Evolutionary conservation across 352 stramenopile genomes (phyloP).

Genomic region (Pythium sp.): DNA sequence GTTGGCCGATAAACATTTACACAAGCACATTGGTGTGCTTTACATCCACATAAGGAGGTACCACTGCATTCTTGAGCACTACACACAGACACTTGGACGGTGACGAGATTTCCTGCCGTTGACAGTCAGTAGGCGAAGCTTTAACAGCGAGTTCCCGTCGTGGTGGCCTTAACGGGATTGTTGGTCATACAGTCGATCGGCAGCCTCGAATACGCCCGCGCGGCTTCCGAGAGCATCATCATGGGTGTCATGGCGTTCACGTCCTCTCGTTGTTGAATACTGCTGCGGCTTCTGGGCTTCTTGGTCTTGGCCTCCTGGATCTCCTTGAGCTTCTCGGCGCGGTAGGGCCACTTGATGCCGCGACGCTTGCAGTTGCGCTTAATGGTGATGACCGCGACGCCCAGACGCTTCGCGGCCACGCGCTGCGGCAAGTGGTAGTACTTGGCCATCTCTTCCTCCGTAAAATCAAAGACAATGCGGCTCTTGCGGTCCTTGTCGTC

Average conservation of each 20-base stretch:
- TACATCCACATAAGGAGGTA: neutral
- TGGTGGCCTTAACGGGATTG: neutral
- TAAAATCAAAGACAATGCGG: constrained; percentile 55
- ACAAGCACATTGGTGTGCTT: neutral
- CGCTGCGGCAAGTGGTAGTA: constrained; percentile 59
- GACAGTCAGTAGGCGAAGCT: neutral
- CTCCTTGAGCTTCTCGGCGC: constrained; percentile 51
- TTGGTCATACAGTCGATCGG: constrained; percentile 37
- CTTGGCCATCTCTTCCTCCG: constrained; percentile 47
- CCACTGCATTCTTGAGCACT: neutral
- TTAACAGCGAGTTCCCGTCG: neutral
- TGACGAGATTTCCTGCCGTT: neutral
- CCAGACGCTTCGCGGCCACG: constrained; percentile 46
- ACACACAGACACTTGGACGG: neutral
- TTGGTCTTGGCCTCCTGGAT: constrained; percentile 23
- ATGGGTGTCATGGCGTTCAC: constrained; percentile 6
- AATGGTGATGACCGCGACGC: constrained; percentile 57
- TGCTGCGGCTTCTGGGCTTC: neutral
- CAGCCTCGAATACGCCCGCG: constrained; percentile 36
- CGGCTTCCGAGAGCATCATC: constrained; percentile 32
- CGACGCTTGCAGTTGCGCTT: constrained; percentile 60
- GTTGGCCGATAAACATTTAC: neutral
- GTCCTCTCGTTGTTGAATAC: constrained; percentile 10
- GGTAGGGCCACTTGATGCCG: constrained; percentile 59
- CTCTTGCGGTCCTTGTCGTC: constrained; percentile 40